Evolutionary conservation across 768 basidiomycete genomes (phyloP), one percentile per base, ranked within the genome.

Genomic region (Mycena chlorophos): DNA sequence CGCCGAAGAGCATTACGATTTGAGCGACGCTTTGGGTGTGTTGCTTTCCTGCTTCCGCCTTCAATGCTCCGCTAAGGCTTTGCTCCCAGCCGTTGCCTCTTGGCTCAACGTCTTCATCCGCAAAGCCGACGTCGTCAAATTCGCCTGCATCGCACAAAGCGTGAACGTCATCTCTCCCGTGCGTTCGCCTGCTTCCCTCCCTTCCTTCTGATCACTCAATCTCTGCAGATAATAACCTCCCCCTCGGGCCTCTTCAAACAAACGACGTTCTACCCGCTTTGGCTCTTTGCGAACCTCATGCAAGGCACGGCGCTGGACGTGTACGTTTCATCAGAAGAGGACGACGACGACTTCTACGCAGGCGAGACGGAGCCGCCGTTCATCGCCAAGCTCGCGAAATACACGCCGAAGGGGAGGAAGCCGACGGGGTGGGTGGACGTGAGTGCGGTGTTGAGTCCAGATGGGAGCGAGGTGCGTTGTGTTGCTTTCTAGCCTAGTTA

Each of bases 31-130:
- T 29, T 68, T 82, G 3, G 73, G 75, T 75, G 57, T 8, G 61
- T n/a, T n/a, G 13, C 23, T 17, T 43, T 39, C 2, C 37, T 46
- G 27, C 3, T 39, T 27, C 8, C 8, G 54, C 60, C 30, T 31
- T 26, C 48, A 5, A 26, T n/a, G 42, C 31, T 16, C 14, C 55
- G 19, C 20, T 30, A 4, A 16, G 10, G 47, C 19, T 57, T 8
- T 62, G 60, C 51, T 56, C 63, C 39, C 51, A 76, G 83, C 82
- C 17, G 81, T 86, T 48, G 81, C 79, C 2, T 72, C 80, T 8
- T 86, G 83, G 82, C 67, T 86, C 50, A 84, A 85, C 62, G 78
- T 84, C 4, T 81, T 86, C 56, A 75, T 85, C 5, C 73, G 83
- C 17, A 81, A 86, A 49, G 79, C 81, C 4, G 79, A 83, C 60